A percentile compares a stretch with the other conserved stretches of the same genome.
Conservation (phyloP, 2,329 filamentous ascomycete genomes). For the Claviceps arundinis region DNA sequence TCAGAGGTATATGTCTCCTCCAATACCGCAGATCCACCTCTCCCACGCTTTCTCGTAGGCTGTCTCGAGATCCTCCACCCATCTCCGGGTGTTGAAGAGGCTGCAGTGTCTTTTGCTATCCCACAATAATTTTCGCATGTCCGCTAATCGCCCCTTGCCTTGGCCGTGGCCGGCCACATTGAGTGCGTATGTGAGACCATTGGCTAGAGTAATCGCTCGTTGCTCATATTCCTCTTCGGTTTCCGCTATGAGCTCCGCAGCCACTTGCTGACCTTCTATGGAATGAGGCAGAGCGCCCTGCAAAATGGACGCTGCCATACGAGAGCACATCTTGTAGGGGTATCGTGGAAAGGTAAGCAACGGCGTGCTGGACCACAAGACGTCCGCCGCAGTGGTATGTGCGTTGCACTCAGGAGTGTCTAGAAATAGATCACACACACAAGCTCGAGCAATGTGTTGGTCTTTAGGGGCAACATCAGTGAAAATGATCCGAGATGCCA, state of each 20-base stretch:
- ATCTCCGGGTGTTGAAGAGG: constrained; percentile 80
- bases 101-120: constrained; percentile 73
- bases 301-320: constrained; percentile 92
- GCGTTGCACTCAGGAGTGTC: constrained; percentile 98
- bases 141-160: constrained; percentile 56
- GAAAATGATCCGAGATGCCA: constrained; percentile 79
- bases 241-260: constrained; percentile 60
- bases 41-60: constrained; percentile 84
- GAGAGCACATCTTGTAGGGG: constrained; percentile 96
- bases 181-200: constrained; percentile 45
- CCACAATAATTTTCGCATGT: constrained; percentile 72
- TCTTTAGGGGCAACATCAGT: constrained; percentile 95
- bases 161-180: constrained; percentile 32
- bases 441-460: constrained; percentile 81
- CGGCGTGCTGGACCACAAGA: constrained; percentile 92
- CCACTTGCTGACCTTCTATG: constrained; percentile 51
- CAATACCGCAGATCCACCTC: constrained; percentile 71
- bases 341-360: constrained; percentile 83
- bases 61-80: constrained; percentile 79
- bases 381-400: constrained; percentile 91
- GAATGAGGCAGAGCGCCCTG: constrained; percentile 72
- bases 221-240: constrained; percentile 78
- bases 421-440: constrained; percentile 86
- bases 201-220: constrained; percentile 55
- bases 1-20: constrained; percentile 82